Conservation (phyloP, 331 rosid genomes). For the Acacia pycnantha region DNA sequence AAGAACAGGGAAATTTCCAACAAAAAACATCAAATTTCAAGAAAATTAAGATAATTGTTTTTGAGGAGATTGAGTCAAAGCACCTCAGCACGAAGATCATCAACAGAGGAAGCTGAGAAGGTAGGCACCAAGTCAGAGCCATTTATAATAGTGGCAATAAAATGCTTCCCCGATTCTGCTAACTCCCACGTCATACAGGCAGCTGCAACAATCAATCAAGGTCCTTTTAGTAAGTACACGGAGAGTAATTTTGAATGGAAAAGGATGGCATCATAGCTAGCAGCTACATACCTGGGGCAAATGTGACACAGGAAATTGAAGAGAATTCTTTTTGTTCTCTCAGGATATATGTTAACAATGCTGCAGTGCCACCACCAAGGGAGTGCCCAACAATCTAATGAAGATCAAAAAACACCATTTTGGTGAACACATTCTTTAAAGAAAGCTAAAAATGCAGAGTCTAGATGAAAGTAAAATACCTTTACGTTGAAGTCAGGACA, state of each 20-base stretch:
- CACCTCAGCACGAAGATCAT: slow-evolving; percentile 94
- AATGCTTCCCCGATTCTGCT: slow-evolving; percentile 95
- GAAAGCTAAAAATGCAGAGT: slow-evolving; percentile 3
- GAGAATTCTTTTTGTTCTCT: slow-evolving; percentile 86
- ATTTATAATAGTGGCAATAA: slow-evolving; percentile 80
- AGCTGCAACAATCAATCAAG: slow-evolving; percentile 54
- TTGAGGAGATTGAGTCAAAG: slow-evolving; percentile 4
- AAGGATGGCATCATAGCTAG: neutral
- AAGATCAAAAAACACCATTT: slow-evolving; percentile 11
- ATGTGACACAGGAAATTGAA: slow-evolving; percentile 68
- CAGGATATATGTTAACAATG: slow-evolving; percentile 84
- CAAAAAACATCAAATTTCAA: slow-evolving; percentile 8
- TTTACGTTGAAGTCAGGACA: slow-evolving; percentile 75
- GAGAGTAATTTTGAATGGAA: neutral
- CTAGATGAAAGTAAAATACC: slow-evolving; percentile 41
- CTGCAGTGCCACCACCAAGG: slow-evolving; percentile 98
- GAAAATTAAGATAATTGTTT: neutral
- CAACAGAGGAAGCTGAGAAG: slow-evolving; percentile 86
- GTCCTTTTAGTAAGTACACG: neutral
- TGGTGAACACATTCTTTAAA: neutral
- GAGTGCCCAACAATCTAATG: slow-evolving; percentile 89
- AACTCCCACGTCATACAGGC: slow-evolving; percentile 99
- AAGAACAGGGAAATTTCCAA: neutral
- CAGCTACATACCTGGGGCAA: slow-evolving; percentile 80
- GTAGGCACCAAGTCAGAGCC: slow-evolving; percentile 96